A percentile compares a stretch with the other conserved stretches of the same genome.
Evolutionary conservation across 1,139 yeast species (phyloP).

Genomic region (Protomyces inundatus): DNA sequence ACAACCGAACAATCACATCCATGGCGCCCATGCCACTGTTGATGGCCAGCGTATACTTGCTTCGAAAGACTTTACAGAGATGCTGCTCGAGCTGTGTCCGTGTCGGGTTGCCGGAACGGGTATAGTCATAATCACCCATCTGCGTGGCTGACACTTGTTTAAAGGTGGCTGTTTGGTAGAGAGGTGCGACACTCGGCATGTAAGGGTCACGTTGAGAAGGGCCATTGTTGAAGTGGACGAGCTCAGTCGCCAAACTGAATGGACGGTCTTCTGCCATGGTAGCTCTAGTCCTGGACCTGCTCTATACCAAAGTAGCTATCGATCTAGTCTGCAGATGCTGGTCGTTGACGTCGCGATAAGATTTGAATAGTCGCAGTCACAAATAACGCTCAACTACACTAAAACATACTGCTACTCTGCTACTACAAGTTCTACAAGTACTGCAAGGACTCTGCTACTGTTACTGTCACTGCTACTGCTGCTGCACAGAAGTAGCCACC

Average conservation of each 20-base stretch:
- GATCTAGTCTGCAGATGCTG: no score
- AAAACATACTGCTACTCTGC: no score
- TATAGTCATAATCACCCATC: constrained; percentile 71
- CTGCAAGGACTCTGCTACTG: no score
- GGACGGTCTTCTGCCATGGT: background rate
- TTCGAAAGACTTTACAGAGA: constrained; percentile 74
- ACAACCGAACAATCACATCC: constrained; percentile 67
- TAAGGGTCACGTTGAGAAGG: constrained; percentile 50
- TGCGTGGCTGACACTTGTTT: constrained; percentile 69
- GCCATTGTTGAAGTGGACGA: constrained; percentile 58
- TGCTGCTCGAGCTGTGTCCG: constrained; percentile 77
- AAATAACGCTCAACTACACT: no score
- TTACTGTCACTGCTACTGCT: background rate
- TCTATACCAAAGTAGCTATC: no score
- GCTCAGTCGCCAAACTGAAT: constrained; percentile 49
- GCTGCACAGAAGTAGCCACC: background rate
- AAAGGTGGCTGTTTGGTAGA: constrained; percentile 90
- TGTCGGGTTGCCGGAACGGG: constrained; percentile 84
- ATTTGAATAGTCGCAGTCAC: no score
- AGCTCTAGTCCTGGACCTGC: background rate
- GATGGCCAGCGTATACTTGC: constrained; percentile 71
- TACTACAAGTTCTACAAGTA: no score
- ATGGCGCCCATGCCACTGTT: constrained; percentile 85
- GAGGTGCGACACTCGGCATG: constrained; percentile 79
- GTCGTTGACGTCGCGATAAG: no score